Base-by-base conservation (phyloP, 78 protist genomes). In the Dictyostelium intermedium region DNA sequence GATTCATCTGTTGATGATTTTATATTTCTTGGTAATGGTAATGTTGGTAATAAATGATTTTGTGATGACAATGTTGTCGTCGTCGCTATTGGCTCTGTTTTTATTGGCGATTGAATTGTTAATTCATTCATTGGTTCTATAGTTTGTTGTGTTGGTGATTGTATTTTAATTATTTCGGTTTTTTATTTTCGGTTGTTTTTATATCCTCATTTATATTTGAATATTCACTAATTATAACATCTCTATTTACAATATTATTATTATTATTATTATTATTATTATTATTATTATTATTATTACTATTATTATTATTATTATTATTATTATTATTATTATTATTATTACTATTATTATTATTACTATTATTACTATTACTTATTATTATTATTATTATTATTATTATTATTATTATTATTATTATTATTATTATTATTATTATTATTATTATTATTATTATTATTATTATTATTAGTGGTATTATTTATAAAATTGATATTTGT, bases 401-500 rank as follows among this genome's bases (percentile, higher is more conserved):
- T 63, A 63, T 63, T 69, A 27, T 69, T 69, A 69, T 69, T 69
- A 25, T 69, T 69, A 69, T 69, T 69, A 69, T 69, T 69, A 69
- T 69, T 69, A 69, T 27, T 69, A 69, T 25, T 69, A 69, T 69
- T 69, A 69, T 27, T 69, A 69, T 69, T 69, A 69, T 69, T 69
- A 69, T 27, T 69, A 69, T 69, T 69, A 69, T 66, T 66, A 66
- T 25, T 66, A 66, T 50, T 50, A 50, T 50, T 50, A 50, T 14
- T 50, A 18, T 56, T 20, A 56, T 20, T 56, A 56, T 16, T 56
- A 56, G 66, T 70, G n/a, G 66, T 20, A 56, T 56, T 56, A 20
- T 56, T 56, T 56, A 56, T 56, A 56, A 56, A 56, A 56, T 56
- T 20, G 66, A 56, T 56, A 56, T 56, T 56, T 56, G 66, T 3